Evolutionary conservation across 169 alveolate genomes (phyloP).

Genomic region (Eimeria tenella): DNA sequence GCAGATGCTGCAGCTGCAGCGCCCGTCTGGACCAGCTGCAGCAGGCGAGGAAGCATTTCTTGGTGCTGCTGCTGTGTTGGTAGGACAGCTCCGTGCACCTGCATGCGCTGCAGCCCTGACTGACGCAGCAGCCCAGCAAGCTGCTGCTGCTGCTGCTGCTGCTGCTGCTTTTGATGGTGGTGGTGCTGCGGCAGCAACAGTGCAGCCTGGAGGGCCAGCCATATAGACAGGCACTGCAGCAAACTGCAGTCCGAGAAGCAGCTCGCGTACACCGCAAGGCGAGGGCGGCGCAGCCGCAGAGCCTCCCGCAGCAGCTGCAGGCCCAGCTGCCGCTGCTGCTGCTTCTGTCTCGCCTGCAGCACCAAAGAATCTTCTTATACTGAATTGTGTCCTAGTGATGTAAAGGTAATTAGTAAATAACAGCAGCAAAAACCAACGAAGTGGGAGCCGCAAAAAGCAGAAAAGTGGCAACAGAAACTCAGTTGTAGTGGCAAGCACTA

Average conservation of each 20-base stretch:
- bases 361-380: background rate
- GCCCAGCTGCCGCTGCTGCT: slow-evolving; percentile 35
- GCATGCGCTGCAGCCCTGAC: slow-evolving; percentile 52
- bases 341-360: slow-evolving; percentile 43
- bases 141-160: slow-evolving; percentile 50
- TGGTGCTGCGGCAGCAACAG: slow-evolving; percentile 37
- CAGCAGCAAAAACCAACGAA: background rate
- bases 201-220: slow-evolving; percentile 72
- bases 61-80: slow-evolving; percentile 25
- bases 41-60: slow-evolving; percentile 26
- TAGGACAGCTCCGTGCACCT: slow-evolving; percentile 16
- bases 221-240: slow-evolving; percentile 56
- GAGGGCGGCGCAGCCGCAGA: slow-evolving; percentile 73
- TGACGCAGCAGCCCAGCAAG: slow-evolving; percentile 53
- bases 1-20: slow-evolving; percentile 23
- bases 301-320: slow-evolving; percentile 68
- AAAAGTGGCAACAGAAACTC: background rate
- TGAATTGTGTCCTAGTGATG: no score
- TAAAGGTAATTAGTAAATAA: background rate
- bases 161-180: background rate
- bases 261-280: slow-evolving; percentile 77
- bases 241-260: slow-evolving; percentile 65
- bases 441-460: background rate
- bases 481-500: background rate
- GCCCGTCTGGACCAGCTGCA: slow-evolving; percentile 37